Conservation (phyloP, 202 grass and related monocot species). For the Elaeis oleifera region DNA sequence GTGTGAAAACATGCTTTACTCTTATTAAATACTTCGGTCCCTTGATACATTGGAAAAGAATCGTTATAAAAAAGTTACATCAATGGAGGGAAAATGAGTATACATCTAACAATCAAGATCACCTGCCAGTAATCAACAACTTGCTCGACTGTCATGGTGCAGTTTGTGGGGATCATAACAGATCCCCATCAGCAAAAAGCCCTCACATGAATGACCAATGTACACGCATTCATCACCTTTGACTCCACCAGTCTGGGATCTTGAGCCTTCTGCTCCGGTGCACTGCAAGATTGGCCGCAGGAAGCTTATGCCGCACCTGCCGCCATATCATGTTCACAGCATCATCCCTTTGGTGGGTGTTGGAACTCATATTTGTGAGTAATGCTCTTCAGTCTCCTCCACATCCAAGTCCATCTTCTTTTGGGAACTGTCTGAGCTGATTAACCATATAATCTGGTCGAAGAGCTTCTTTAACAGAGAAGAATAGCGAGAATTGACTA, state of each 20-base stretch:
- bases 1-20: too few species aligned
- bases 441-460: slow-evolving; percentile 55
- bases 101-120: too few species aligned
- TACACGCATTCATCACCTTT: slow-evolving; percentile 7
- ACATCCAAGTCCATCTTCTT: slow-evolving; percentile 71
- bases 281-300: slow-evolving; percentile 58
- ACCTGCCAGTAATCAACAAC: too few species aligned
- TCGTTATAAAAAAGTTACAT: too few species aligned
- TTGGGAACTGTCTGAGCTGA: slow-evolving; percentile 56
- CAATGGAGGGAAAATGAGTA: too few species aligned
- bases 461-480: slow-evolving; percentile 74
- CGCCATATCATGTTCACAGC: slow-evolving; percentile 86
- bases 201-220: too few species aligned
- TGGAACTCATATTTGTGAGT: slow-evolving; percentile 71
- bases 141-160: too few species aligned
- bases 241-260: slow-evolving; percentile 77
- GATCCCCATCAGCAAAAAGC: too few species aligned
- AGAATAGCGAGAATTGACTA: slow-evolving; percentile 74
- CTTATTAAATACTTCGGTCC: too few species aligned
- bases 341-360: slow-evolving; percentile 56
- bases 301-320: slow-evolving; percentile 63
- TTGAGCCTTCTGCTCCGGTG: slow-evolving; percentile 74
- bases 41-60: too few species aligned
- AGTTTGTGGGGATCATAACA: too few species aligned
- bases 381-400: slow-evolving; percentile 63